Percentiles rank a stretch among this genome's conserved stretches.
phyloP scores from a whole-genome alignment of 2,329 filamentous ascomycete genomes.

The Aspergillus terreus region DNA sequence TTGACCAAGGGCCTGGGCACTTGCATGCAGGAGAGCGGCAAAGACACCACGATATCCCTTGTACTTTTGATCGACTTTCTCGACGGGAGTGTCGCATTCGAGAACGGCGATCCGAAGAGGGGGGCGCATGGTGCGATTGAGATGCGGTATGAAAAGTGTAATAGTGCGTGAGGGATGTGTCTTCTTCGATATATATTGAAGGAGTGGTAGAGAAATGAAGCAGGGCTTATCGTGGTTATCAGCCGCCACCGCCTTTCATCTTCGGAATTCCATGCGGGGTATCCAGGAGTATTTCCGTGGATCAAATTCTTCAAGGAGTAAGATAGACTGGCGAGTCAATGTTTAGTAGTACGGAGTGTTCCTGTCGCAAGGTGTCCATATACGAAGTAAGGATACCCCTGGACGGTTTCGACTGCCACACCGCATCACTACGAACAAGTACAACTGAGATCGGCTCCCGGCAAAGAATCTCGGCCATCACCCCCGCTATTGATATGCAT shows the following conservation, averaged over 20 bases:
- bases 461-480: not conserved
- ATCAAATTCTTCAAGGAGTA: too few species aligned
- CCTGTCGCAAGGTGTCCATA: too few species aligned
- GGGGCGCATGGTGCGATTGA: slow-evolving; percentile 26
- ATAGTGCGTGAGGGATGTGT: not conserved
- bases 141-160: not conserved
- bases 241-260: not conserved
- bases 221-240: not conserved
- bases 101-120: slow-evolving; percentile 78
- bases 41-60: slow-evolving; percentile 72
- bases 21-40: slow-evolving; percentile 54
- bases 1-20: slow-evolving; percentile 46
- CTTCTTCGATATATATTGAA: not conserved
- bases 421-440: too few species aligned
- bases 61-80: slow-evolving; percentile 61
- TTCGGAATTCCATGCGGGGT: too few species aligned
- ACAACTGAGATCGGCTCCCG: not conserved
- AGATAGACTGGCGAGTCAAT: too few species aligned
- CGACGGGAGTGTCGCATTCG: slow-evolving; percentile 77
- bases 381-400: too few species aligned
- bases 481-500: not conserved
- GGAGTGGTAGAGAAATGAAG: not conserved
- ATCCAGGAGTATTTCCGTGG: too few species aligned
- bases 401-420: too few species aligned
- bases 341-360: too few species aligned